These are phyloP conservation scores for Priceomyces carsonii DNA, from an alignment of 805 yeast genomes.

Conservation along the genomic window DNA sequence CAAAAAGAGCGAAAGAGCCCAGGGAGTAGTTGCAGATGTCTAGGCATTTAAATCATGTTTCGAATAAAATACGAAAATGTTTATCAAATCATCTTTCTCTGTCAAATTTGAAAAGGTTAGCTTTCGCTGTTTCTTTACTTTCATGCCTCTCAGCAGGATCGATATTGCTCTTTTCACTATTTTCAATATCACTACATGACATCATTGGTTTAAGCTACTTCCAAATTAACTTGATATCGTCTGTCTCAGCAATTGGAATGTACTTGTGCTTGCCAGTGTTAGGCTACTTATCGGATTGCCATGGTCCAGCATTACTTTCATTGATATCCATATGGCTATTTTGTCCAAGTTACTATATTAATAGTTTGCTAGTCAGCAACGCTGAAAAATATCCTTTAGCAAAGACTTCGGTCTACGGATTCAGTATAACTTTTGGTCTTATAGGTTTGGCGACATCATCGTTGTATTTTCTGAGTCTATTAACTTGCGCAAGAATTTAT, in stretches of 20 bases:
- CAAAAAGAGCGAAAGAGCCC: no score
- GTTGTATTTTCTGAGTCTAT: slow-evolving; percentile 65
- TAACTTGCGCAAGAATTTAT: slow-evolving; percentile 84
- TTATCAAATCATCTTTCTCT: slow-evolving; percentile 45
- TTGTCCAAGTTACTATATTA: slow-evolving; percentile 63
- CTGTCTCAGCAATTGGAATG: slow-evolving; percentile 75
- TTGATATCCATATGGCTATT: slow-evolving; percentile 59
- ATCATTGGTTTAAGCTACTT: slow-evolving; percentile 64
- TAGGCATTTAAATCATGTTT: slow-evolving; percentile 10
- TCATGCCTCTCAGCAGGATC: slow-evolving; percentile 82
- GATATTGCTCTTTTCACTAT: slow-evolving; percentile 77
- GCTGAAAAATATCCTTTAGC: slow-evolving; percentile 3
- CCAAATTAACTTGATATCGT: slow-evolving; percentile 68
- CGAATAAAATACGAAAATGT: slow-evolving; percentile 31
- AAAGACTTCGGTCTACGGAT: slow-evolving; percentile 17
- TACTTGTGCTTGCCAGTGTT: slow-evolving; percentile 80
- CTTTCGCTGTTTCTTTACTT: slow-evolving; percentile 57
- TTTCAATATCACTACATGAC: slow-evolving; percentile 65
- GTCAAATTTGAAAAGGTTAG: slow-evolving; percentile 42
- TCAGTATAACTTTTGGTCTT: slow-evolving; percentile 52
- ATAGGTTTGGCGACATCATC: slow-evolving; percentile 76
- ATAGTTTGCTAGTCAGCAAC: slow-evolving; percentile 23
- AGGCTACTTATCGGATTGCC: slow-evolving; percentile 82
- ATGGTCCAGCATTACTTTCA: slow-evolving; percentile 76
- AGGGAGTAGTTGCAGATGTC: slow-evolving; percentile 7